A percentile compares a stretch with the other conserved stretches of the same genome.
Conservation (phyloP, 495 filamentous ascomycete species). For the Penicilliopsis zonata region DNA sequence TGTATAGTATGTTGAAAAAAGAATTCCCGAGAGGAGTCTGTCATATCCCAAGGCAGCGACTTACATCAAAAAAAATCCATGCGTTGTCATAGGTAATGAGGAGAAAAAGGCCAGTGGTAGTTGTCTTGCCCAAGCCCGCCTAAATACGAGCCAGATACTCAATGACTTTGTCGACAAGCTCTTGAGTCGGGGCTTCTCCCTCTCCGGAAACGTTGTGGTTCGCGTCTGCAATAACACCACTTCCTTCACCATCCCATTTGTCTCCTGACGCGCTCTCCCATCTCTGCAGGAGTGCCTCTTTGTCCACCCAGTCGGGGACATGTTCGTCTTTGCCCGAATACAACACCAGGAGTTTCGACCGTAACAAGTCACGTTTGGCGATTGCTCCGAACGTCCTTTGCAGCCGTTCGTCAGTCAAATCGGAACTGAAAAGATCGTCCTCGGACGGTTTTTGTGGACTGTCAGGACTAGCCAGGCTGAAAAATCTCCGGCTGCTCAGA, state of each 20-base stretch:
- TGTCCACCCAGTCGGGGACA: conserved; percentile 51
- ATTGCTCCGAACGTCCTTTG: conserved; percentile 52
- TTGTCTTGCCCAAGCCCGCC: conserved; percentile 1
- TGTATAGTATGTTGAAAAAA: no score
- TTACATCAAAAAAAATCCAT: no score
- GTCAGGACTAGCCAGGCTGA: conserved; percentile 47
- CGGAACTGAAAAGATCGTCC: conserved; percentile 85
- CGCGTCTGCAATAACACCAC: conserved; percentile 47
- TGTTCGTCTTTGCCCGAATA: conserved; percentile 64
- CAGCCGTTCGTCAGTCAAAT: conserved; percentile 50
- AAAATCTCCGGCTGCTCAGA: conserved; percentile 42
- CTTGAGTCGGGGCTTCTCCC: conserved; percentile 27
- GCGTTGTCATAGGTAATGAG: no score
- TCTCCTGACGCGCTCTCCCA: conserved; percentile 54
- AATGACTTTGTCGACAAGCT: conserved; percentile 41
- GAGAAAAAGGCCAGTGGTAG: no score
- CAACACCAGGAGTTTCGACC: conserved; percentile 37
- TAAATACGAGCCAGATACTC: conserved; percentile 42
- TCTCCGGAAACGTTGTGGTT: conserved; percentile 46
- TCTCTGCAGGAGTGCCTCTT: conserved; percentile 43
- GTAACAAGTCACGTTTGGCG: conserved; percentile 39
- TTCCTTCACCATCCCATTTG: conserved; percentile 40
- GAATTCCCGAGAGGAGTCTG: no score
- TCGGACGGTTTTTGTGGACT: conserved; percentile 45
- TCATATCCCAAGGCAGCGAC: no score